Base-by-base conservation (phyloP, 2,329 filamentous ascomycete species). In the Mycocentrospora acerina region DNA sequence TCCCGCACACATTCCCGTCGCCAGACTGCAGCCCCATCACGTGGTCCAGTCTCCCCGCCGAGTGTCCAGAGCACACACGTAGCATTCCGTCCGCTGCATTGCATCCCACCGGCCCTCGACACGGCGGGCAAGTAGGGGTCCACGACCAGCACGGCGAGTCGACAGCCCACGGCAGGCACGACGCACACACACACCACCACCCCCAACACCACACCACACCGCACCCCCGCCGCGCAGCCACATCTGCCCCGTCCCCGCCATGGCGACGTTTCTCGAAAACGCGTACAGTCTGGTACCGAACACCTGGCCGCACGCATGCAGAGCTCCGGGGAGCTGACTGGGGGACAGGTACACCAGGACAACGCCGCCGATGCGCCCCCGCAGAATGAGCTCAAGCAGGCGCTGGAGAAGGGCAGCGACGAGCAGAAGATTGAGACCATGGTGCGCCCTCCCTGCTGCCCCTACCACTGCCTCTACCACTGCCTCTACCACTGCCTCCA, bases 181-280 rank as follows among this genome's bases (percentile, higher is more conserved):
- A 28, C 24, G 48, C 16, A 44, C 24, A 38, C 35, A n/a, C 26
- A 30, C 19, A 37, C 2, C 29, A 29, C 39, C 28, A 29, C n/a
- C n/a, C n/a, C n/a, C n/a, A n/a, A n/a, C n/a, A n/a, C n/a, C n/a
- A n/a, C n/a, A n/a, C n/a, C n/a, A n/a, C n/a, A n/a, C n/a, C n/a
- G n/a, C n/a, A n/a, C n/a, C n/a, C n/a, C n/a, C n/a, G n/a, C n/a
- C n/a, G n/a, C n/a, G 35, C 24, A 40, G 34, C 24, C 13, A 35
- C 15, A 41, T 26, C 24, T 27, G 22, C 39, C 38, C 42, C 14
- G 22, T 47, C 35, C 47, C 66, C 79, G 86, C 57, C 72, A 98
- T 97, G 91, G 86, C 91, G 73, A 86, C 86, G 57, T 97, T 95
- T 70, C 81, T 97, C 50, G 93, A 98, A 69, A 86, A 88, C 70